Evolutionary conservation across 768 basidiomycete species (phyloP), one percentile per base, ranked within the genome.

Genomic region (Myochromella boudieri): DNA sequence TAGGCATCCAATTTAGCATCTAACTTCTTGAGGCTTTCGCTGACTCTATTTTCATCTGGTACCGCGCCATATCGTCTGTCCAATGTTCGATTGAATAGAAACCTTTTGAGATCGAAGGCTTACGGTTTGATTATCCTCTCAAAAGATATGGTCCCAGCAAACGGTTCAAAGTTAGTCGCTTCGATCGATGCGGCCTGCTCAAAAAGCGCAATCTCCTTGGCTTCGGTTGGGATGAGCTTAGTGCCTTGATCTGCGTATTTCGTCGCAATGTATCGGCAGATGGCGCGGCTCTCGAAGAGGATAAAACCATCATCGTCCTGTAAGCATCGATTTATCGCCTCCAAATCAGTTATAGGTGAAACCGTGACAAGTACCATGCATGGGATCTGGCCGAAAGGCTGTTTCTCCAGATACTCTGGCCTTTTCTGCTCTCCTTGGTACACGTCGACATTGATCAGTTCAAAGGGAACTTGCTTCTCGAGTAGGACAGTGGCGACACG

Each of bases 311-410:
- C 34, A 14, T 59, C 58, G 27, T 57, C 55, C 58, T 59, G 15
- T 72, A 37, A n/a, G n/a, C n/a, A n/a, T n/a, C 6, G 6, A 34
- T 34, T 34, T 34, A 14, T n/a, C n/a, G n/a, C n/a, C n/a, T n/a
- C n/a, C 5, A 1, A n/a, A 17, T 20, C 12, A 42, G 21, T 12
- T 10, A 26, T 17, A 10, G 21, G 20, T 38, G 10, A 9, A 20
- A 4, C 21, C 18, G 33, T 15, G 10, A 34, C 74, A 6, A 46
- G 42, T 21, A 64, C 62, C 42, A 64, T 54, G 28, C 53, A 51
- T 1, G 65, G 63, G 17, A 62, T 62, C 55, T 78, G 72, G 12
- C 78, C 76, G 50, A 81, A 81, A 0, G 84, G 82, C 56, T 85
- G 81, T 28, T 62, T 56, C 21, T 60, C 52, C 5, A 68, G n/a